Evolutionary conservation across 2,329 filamentous ascomycete species (phyloP).

Genomic region (Zalaria obscura): DNA sequence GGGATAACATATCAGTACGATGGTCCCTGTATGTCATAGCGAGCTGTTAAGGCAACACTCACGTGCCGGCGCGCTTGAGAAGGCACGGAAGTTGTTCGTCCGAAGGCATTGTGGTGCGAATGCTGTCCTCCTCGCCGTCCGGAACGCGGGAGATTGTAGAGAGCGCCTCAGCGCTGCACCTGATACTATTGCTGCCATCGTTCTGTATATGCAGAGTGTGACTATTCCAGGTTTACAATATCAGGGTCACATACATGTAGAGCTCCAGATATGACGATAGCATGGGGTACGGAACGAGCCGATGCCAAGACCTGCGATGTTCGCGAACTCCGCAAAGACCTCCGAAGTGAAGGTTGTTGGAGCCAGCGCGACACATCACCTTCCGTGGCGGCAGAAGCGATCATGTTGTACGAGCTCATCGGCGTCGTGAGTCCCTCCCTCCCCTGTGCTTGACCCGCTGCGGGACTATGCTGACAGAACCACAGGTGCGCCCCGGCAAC

Average conservation of each 20-base stretch:
- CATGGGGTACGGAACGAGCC: too few species aligned
- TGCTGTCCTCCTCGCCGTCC: too few species aligned
- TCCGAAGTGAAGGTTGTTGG: neutral
- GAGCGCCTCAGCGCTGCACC: conserved; percentile 4
- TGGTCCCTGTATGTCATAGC: neutral
- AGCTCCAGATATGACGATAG: too few species aligned
- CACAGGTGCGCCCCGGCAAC: conserved; percentile 78
- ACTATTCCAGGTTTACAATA: too few species aligned
- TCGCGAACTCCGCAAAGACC: too few species aligned
- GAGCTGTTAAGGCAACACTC: neutral
- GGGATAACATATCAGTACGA: neutral
- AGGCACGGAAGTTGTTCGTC: neutral
- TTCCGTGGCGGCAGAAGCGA: neutral
- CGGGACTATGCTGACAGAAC: conserved; percentile 11
- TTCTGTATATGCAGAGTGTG: neutral
- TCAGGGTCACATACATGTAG: too few species aligned
- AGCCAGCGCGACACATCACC: neutral
- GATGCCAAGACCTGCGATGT: too few species aligned
- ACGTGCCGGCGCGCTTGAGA: neutral
- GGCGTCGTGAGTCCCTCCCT: conserved; percentile 57
- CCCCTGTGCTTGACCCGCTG: neutral
- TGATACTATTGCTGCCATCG: conserved; percentile 6
- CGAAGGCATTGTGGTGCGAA: too few species aligned
- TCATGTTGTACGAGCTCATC: conserved; percentile 95
- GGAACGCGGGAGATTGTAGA: neutral